A percentile compares a stretch with the other conserved stretches of the same genome.
These are phyloP conservation scores for Eutypa lata DNA, from an alignment of 2,329 filamentous ascomycete species.

Conservation along the genomic window DNA sequence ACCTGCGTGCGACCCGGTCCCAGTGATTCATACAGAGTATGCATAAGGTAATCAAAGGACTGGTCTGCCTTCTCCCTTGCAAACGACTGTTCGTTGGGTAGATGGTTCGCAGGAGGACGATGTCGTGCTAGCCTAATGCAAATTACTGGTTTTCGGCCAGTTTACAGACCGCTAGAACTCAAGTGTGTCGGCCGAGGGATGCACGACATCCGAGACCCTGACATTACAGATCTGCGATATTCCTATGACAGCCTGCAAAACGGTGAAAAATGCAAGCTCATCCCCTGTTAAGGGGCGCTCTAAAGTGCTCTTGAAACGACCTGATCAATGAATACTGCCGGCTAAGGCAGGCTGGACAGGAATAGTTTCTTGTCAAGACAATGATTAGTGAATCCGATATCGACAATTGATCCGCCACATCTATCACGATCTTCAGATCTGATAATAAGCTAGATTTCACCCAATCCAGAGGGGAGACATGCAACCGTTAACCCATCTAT, in stretches of 20 bases:
- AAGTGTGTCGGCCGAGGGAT: conserved; percentile 8
- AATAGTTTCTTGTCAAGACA: neutral
- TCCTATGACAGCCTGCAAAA: conserved; percentile 16
- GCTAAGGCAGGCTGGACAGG: neutral
- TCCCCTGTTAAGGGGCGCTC: neutral
- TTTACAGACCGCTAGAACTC: conserved; percentile 10
- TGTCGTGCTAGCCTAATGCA: conserved; percentile 23
- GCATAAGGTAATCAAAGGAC: neutral
- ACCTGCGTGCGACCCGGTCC: conserved; percentile 3
- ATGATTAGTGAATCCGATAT: neutral
- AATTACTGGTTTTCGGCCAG: conserved; percentile 16
- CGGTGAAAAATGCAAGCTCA: neutral
- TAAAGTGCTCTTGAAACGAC: neutral
- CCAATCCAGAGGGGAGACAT: neutral
- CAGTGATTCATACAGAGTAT: neutral
- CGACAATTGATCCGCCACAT: neutral
- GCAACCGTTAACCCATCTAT: neutral
- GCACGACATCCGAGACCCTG: conserved; percentile 20
- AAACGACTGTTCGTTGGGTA: neutral
- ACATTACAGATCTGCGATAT: conserved; percentile 15
- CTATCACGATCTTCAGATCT: neutral
- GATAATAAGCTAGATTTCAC: neutral
- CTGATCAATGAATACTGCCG: neutral
- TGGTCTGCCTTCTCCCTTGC: neutral
- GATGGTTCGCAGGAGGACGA: conserved; percentile 16